phyloP scores from a whole-genome alignment of 192 early-diverging fungal species.

The Phycomyces nitens region DNA sequence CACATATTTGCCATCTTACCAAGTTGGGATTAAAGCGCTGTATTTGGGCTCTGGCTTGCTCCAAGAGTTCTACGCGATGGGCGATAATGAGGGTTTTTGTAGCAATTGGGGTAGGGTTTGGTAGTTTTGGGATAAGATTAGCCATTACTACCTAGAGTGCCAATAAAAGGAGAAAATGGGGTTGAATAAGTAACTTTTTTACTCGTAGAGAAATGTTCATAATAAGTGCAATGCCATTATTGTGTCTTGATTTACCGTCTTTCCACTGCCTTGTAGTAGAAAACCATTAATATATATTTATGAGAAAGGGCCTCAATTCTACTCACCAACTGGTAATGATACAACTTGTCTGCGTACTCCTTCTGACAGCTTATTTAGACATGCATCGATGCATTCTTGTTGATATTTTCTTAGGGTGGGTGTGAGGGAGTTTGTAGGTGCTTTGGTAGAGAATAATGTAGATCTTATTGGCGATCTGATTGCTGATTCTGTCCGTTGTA shows the following conservation, averaged over 20 bases:
- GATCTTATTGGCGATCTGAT: neutral
- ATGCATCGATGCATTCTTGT: conserved; percentile 74
- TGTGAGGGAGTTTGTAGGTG: neutral
- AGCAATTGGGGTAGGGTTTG: conserved; percentile 52
- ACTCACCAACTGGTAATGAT: conserved; percentile 62
- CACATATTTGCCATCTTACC: conserved; percentile 30
- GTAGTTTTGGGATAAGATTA: conserved; percentile 71
- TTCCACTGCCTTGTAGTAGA: conserved; percentile 67
- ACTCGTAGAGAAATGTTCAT: neutral
- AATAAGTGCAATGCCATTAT: too few species aligned
- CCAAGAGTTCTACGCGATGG: conserved; percentile 83
- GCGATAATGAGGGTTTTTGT: conserved; percentile 83
- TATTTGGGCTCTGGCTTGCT: conserved; percentile 76
- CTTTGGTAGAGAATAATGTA: neutral
- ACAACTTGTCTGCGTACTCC: conserved; percentile 75
- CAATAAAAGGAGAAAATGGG: neutral
- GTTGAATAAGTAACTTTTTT: neutral
- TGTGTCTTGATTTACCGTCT: conserved; percentile 71
- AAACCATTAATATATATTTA: neutral
- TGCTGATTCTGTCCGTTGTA: neutral
- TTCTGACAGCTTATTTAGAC: conserved; percentile 45
- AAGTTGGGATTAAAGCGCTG: conserved; percentile 48
- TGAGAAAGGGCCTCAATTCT: neutral
- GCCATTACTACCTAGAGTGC: conserved; percentile 69
- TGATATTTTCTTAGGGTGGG: conserved; percentile 73